Base-by-base conservation (phyloP, 768 basidiomycete genomes). In the Mycena maculata region DNA sequence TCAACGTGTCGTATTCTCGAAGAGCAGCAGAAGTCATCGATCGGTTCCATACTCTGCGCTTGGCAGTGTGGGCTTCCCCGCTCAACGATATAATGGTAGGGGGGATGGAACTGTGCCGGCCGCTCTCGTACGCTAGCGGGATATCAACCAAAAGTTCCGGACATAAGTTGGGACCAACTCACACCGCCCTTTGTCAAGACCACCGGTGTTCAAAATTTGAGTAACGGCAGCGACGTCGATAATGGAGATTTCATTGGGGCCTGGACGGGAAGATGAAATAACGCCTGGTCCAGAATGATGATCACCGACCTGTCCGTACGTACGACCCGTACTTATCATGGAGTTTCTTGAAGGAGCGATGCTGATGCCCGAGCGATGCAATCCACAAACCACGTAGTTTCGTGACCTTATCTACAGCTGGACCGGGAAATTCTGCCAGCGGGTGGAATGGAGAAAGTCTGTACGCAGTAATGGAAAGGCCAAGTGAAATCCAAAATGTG, bases 251-350 rank as follows among this genome's bases (percentile, higher is more conserved):
- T 70, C 69, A 15, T 70, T 64, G 4, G 65, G 65, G 45, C 67
- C 69, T 70, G 33, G 25, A 13, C 28, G n/a, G n/a, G 13, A 22
- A 23, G 30, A n/a, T 7, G n/a, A 20, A 20, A 55, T 53, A 47
- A 44, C 1, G n/a, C 18, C 23, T 23, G 11, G n/a, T 6, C 4
- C n/a, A n/a, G 22, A 16, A 3, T 18, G 23, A 31, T 31, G n/a
- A 25, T 16, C 11, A 74, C 81, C 52, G 52, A 87, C 89, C 88
- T 45, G 85, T 82, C 69, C 89, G 79, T 25, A 90, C 87, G n/a
- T 85, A 77, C 47, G 86, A 81, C 6, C 89, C 90, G 55, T 89
- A 89, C 54, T 75, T 78, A 36, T 83, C 79, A 69, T 90, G 89
- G 22, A 88, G 73, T n/a, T 75, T 69, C 38, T 79, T 74, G 66